Conservation (phyloP, 371 early-diverging fungal genomes). For the Vairimorpha necatrix region DNA sequence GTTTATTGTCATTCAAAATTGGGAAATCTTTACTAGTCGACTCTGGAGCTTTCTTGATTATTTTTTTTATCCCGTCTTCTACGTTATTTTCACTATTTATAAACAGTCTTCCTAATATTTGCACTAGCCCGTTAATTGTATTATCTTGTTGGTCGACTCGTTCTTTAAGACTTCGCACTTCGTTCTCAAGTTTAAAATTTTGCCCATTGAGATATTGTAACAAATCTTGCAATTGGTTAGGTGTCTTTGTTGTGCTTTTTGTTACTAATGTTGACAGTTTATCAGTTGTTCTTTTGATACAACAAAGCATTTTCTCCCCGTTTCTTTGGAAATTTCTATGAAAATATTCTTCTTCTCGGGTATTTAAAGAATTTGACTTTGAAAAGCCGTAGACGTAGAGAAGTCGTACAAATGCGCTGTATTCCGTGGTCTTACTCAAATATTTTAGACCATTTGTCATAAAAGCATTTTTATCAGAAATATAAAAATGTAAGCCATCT, state of each 20-base stretch:
- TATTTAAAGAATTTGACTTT: constrained; percentile 48
- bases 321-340: constrained; percentile 54
- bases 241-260: constrained; percentile 23
- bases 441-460: constrained; percentile 49
- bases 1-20: too few species aligned
- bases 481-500: constrained; percentile 56
- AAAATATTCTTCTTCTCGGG: constrained; percentile 55
- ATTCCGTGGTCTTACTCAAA: constrained; percentile 64
- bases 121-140: constrained; percentile 61
- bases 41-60: too few species aligned
- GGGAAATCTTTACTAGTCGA: too few species aligned
- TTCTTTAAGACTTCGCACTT: constrained; percentile 56
- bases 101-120: constrained; percentile 60
- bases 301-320: constrained; percentile 36
- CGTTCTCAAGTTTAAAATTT: constrained; percentile 52
- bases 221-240: constrained; percentile 30
- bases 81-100: background rate
- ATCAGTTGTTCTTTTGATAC: constrained; percentile 36
- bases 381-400: constrained; percentile 65
- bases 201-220: constrained; percentile 45
- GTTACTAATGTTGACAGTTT: constrained; percentile 24
- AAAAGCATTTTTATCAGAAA: constrained; percentile 61
- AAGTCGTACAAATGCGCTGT: constrained; percentile 62
- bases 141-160: constrained; percentile 62
- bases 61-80: too few species aligned